phyloP scores from a whole-genome alignment of 2,329 filamentous ascomycete species.

The Talaromyces atroroseus region DNA sequence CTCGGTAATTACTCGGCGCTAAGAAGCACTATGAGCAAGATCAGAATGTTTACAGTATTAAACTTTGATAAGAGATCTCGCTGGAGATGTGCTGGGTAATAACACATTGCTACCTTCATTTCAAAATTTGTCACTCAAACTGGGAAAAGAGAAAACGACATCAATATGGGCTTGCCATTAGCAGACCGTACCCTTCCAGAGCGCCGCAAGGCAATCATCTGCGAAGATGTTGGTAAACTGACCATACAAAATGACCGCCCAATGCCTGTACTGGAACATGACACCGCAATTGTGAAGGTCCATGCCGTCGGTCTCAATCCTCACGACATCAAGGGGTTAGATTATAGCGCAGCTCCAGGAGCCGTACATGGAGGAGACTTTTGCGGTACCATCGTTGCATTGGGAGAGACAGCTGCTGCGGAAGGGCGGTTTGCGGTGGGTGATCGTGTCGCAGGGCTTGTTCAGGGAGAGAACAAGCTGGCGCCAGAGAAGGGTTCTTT shows the following conservation, averaged over 20 bases:
- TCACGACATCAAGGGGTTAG: conserved; percentile 23
- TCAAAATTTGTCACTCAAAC: background rate
- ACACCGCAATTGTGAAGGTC: conserved; percentile 9
- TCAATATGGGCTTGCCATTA: background rate
- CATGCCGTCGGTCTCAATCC: conserved; percentile 30
- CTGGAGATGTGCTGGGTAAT: background rate
- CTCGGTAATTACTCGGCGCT: background rate
- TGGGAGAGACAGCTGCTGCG: background rate
- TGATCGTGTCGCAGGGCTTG: conserved; percentile 30
- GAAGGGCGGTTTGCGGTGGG: conserved; percentile 19
- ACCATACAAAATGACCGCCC: background rate
- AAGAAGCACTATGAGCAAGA: background rate
- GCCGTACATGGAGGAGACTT: conserved; percentile 27
- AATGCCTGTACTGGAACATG: background rate
- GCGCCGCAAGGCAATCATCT: background rate
- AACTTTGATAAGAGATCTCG: background rate
- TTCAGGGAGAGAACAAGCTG: conserved; percentile 25
- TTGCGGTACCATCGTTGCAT: background rate
- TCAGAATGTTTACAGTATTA: background rate
- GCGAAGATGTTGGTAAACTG: background rate
- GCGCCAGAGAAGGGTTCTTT: conserved; percentile 29
- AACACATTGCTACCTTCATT: background rate
- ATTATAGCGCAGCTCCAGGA: conserved; percentile 18
- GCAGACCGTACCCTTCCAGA: background rate
- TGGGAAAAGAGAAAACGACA: background rate